Conservation (phyloP, 176 grass and related monocot species). For the Musa beccarii region DNA sequence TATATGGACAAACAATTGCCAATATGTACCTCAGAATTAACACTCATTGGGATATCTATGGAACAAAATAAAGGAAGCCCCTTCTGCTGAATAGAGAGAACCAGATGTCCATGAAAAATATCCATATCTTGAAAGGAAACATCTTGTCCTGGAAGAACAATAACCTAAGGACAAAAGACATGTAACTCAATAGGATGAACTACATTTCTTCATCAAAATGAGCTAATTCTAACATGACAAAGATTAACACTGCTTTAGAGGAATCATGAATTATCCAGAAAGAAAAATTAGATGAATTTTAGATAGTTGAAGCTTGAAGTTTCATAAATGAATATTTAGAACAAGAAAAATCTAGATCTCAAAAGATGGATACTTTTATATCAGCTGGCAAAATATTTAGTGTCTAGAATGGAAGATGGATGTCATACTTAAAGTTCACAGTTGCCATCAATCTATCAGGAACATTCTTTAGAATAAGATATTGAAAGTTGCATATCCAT, state of each 20-base stretch:
- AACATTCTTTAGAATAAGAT: no score
- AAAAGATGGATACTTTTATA: neutral
- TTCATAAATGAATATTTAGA: neutral
- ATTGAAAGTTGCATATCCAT: no score
- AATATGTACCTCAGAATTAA: conserved; percentile 48
- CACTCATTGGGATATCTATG: conserved; percentile 56
- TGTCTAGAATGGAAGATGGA: no score
- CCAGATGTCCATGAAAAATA: conserved; percentile 74
- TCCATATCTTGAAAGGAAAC: conserved; percentile 79
- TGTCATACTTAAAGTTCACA: no score
- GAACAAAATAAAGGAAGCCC: conserved; percentile 70
- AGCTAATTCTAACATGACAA: neutral
- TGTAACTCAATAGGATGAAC: neutral
- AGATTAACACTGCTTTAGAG: neutral
- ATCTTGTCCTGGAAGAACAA: conserved; percentile 48
- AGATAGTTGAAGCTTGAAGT: neutral
- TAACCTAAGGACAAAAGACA: conserved; percentile 40
- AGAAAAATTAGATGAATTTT: neutral
- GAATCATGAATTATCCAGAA: neutral
- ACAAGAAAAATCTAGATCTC: neutral
- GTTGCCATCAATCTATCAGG: no score
- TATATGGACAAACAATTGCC: neutral
- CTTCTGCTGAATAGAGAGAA: conserved; percentile 63
- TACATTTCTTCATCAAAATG: neutral
- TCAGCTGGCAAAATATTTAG: no score